phyloP scores from a whole-genome alignment of 768 basidiomycete species.

The Rhodotorula diobovata region DNA sequence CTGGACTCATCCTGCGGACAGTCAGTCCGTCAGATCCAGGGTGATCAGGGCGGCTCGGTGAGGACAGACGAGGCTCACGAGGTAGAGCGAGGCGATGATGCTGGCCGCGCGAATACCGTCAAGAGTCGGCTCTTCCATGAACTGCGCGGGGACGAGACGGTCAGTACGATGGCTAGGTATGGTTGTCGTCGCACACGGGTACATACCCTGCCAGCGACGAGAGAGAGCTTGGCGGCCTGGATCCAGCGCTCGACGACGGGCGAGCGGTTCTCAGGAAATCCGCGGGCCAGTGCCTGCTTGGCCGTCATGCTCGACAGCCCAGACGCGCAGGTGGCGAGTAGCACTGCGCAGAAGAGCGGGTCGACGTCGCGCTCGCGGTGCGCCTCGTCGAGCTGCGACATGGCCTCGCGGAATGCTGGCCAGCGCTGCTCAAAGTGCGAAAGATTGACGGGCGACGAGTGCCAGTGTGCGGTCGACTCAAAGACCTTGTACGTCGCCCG shows the following conservation, averaged over 20 bases:
- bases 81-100: conserved; percentile 5
- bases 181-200: neutral
- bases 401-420: neutral
- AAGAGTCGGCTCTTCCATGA: conserved; percentile 17
- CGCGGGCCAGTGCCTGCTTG: neutral
- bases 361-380: neutral
- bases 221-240: neutral
- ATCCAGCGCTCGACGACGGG: conserved; percentile 12
- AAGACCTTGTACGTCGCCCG: conserved; percentile 1
- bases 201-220: conserved; percentile 5
- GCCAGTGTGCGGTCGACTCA: neutral
- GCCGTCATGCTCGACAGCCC: conserved; percentile 25
- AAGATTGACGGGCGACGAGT: conserved; percentile 1
- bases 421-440: neutral
- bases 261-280: conserved; percentile 7
- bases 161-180: neutral
- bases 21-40: no score
- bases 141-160: neutral
- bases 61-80: neutral
- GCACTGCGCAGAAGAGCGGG: conserved; percentile 10
- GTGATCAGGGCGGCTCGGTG: neutral
- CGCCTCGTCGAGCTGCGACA: neutral
- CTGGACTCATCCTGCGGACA: conserved; percentile 16
- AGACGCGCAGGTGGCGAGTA: conserved; percentile 5
- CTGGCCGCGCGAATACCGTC: conserved; percentile 3